Base-by-base conservation (phyloP, 2,329 filamentous ascomycete genomes). In the Cercospora sojina region DNA sequence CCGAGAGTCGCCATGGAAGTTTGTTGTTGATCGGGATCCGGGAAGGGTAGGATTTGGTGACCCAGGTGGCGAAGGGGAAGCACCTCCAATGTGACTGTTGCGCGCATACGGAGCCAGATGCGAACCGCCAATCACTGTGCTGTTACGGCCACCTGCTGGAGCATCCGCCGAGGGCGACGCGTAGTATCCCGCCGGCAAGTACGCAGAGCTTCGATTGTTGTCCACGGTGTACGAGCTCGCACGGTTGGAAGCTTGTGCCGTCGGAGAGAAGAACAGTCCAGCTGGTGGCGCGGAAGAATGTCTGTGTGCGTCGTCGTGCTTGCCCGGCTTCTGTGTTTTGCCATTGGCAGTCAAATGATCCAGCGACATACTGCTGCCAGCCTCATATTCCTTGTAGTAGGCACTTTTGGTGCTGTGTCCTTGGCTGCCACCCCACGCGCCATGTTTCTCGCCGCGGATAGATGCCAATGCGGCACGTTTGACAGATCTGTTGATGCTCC, bases 251-350 rank as follows among this genome's bases (percentile, higher is more conserved):
- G 86, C 81, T 43, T 86, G 87, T 1, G 93, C 93, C 0, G 95
- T 98, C 0, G 95, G 95, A 7, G 93, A 97, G 83, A 97, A 99
- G 86, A 99, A 99, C 16, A 98, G 84, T 69, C 90, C 91, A 41
- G 87, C 87, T 74, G 86, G 90, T 10, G 84, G 87, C 27, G 85
- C 87, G 59, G 81, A 81, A 64, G 74, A 74, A 70, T 73, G 76
- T 73, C 68, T 71, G 67, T 70, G 63, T 71, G 74, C 65, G 8
- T 70, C 65, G 59, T 70, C 32, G 55, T 72, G 55, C 72, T 69
- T 68, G 41, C 71, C 27, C 67, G 69, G 65, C 70, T 76, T 73
- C 77, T 74, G 74, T 75, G 74, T 77, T 77, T 76, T 79, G 74
- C 75, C 78, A 72, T 73, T 69, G 74, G 76, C 70, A 23, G 72